Evolutionary conservation across 768 basidiomycete genomes (phyloP), one percentile per base, ranked within the genome.

Genomic region (Pholiota molesta): DNA sequence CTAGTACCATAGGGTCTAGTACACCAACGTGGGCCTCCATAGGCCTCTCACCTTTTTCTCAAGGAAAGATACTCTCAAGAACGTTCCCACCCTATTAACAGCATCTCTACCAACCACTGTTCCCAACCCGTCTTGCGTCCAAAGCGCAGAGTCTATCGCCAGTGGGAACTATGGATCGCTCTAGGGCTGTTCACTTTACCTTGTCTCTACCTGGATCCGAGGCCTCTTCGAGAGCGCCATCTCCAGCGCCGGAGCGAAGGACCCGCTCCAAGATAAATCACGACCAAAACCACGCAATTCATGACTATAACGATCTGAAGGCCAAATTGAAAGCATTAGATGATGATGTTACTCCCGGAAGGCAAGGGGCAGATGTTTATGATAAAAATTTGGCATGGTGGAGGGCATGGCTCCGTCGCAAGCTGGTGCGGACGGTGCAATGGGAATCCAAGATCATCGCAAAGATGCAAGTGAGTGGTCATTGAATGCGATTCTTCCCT

Each of bases 361-460:
- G 68, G 2, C 68, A 63, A n/a, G 72, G 77, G 16, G 73, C 72
- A 65, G 85, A 91, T 65, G 80, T 89, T 10, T 94, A 94, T 69
- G 83, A 88, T 42, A 73, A 81, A 1, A 86, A 81, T 0, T 71
- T 94, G 61, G 81, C 85, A 6, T 74, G 79, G 71, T 93, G 91
- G 92, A 76, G 90, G 64, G 84, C 87, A 26, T 80, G 75, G 0
- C 74, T 91, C 42, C 83, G 92, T 19, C 72, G 82, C 40, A 70
- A 66, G 58, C 74, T 94, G 16, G 78, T 92, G 42, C 73, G 71
- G 60, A 75, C 72, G 40, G 83, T 94, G 21, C 74, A 79, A 37
- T 73, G 77, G 69, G 92, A 94, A 75, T 88, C 86, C 4, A 65
- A 75, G 64, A 65, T 86, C 35, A 77, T 94, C 45, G 91, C 84